Conservation (phyloP, 2,329 filamentous ascomycete species). For the Blastomyces silverae region DNA sequence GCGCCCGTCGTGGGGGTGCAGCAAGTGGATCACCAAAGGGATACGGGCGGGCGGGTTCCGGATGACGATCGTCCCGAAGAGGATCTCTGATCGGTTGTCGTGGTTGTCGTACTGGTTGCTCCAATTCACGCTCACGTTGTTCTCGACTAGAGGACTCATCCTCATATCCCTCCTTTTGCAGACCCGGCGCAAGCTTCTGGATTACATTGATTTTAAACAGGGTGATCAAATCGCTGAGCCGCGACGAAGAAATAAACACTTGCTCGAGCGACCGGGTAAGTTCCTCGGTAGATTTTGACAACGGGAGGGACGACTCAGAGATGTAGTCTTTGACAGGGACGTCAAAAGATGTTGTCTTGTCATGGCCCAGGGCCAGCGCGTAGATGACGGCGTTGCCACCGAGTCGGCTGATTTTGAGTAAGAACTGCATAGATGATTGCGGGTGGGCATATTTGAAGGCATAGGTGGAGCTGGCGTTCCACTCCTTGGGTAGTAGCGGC, state of each 20-base stretch:
- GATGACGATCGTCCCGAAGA: slow-evolving; percentile 48
- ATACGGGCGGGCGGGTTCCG: slow-evolving; percentile 58
- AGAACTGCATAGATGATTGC: slow-evolving; percentile 76
- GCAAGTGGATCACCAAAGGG: slow-evolving; percentile 63
- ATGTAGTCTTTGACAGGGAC: slow-evolving; percentile 68
- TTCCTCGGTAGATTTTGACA: slow-evolving; percentile 35
- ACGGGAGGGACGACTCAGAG: slow-evolving; percentile 53
- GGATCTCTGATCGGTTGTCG: slow-evolving; percentile 45
- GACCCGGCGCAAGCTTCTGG: slow-evolving; percentile 70
- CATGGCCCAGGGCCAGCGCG: slow-evolving; percentile 70
- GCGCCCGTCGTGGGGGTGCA: slow-evolving; percentile 54
- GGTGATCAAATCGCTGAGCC: slow-evolving; percentile 62
- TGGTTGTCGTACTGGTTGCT: slow-evolving; percentile 33
- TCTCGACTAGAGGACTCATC: slow-evolving; percentile 38
- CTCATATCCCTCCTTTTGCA: slow-evolving; percentile 73
- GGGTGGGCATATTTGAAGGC: slow-evolving; percentile 81
- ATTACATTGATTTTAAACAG: slow-evolving; percentile 73
- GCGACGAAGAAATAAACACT: slow-evolving; percentile 66
- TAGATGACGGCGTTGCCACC: slow-evolving; percentile 78
- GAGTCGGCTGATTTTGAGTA: slow-evolving; percentile 74
- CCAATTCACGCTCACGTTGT: slow-evolving; percentile 12
- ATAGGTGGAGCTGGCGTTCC: slow-evolving; percentile 69
- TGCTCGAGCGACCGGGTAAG: slow-evolving; percentile 39
- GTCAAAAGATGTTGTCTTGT: slow-evolving; percentile 73
- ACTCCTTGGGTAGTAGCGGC: slow-evolving; percentile 62